Base-by-base conservation (phyloP, 495 filamentous ascomycete species). In the Penicillium crystallinum region DNA sequence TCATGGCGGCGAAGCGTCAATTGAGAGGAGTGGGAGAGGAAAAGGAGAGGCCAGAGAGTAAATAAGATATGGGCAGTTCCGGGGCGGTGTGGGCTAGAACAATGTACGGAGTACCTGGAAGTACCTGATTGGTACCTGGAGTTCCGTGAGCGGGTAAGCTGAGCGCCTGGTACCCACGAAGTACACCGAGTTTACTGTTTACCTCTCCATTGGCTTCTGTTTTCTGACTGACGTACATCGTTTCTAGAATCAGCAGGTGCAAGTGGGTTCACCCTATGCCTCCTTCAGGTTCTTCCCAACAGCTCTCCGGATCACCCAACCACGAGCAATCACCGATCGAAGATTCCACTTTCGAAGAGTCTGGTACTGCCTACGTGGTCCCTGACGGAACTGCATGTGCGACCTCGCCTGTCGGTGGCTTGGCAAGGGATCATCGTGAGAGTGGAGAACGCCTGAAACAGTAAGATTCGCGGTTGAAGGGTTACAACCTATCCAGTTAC, bases 1-100 rank as follows among this genome's bases (percentile, higher is more conserved):
- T 66, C 78, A 79, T 80, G 50, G 54, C 67, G 43, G 54, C 47
- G 43, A 61, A 45, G 38, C 35, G 40, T 48, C 46, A 63, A 61
- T 61, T 65, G 62, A 54, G 59, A 54, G 45, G 50, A 52, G 45
- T 62, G 56, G 41, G 37, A 49, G 35, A 37, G 39, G 55, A 59
- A 62, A 54, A 62, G 56, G 55, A 63, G 50, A 58, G 54, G 34
- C 40, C 44, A 49, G 48, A 53, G 45, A 48, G 54, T 59, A 61
- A 64, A 67, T 55, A 62, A 54, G 23, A 52, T 57, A 37, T 40
- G 37, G 62, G 54, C 62, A 65, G 49, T 65, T 60, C 57, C 15
- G 50, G 55, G 63, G 59, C 57, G 61, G 63, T 63, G 57, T 61
- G 46, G 21, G 37, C 36, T 50, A 42, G 37, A 15, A 50, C 12